Evolutionary conservation across 1,284 basidiomycete genomes (phyloP).

Genomic region (Naganishia sp.): DNA sequence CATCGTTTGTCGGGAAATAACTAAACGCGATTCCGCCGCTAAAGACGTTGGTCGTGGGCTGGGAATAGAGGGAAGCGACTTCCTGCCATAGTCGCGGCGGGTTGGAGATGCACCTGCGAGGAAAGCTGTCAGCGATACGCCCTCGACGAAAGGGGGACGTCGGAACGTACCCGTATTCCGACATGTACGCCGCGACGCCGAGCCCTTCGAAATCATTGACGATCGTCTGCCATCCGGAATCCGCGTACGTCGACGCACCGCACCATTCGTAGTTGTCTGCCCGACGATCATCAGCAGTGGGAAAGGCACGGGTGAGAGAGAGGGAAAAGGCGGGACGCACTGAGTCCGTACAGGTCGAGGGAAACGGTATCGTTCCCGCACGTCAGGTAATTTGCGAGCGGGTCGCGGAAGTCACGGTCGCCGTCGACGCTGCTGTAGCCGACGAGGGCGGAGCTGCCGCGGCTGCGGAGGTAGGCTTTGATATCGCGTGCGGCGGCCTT

Average conservation of each 20-base stretch:
- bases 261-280: slow-evolving; percentile 67
- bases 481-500: slow-evolving; percentile 87
- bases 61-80: slow-evolving; percentile 69
- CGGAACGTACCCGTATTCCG: slow-evolving; percentile 69
- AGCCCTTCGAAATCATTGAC: slow-evolving; percentile 57
- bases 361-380: slow-evolving; percentile 71
- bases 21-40: slow-evolving; percentile 83
- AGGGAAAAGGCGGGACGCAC: slow-evolving; percentile 59
- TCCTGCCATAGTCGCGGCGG: slow-evolving; percentile 78
- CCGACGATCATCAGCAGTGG: neutral
- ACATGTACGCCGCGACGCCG: slow-evolving; percentile 83
- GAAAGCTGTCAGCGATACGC: neutral
- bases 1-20: slow-evolving; percentile 70
- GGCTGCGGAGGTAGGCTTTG: slow-evolving; percentile 77
- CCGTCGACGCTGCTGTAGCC: slow-evolving; percentile 86
- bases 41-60: slow-evolving; percentile 73
- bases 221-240: slow-evolving; percentile 57
- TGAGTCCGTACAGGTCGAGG: slow-evolving; percentile 82
- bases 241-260: slow-evolving; percentile 64
- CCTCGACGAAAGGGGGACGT: neutral
- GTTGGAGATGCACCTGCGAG: slow-evolving; percentile 60
- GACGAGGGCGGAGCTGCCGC: slow-evolving; percentile 68
- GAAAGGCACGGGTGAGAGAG: neutral
- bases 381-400: slow-evolving; percentile 75
- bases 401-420: slow-evolving; percentile 64